These are phyloP conservation scores for Areca catechu DNA, from an alignment of 176 grass and related monocot genomes.

Conservation along the genomic window DNA sequence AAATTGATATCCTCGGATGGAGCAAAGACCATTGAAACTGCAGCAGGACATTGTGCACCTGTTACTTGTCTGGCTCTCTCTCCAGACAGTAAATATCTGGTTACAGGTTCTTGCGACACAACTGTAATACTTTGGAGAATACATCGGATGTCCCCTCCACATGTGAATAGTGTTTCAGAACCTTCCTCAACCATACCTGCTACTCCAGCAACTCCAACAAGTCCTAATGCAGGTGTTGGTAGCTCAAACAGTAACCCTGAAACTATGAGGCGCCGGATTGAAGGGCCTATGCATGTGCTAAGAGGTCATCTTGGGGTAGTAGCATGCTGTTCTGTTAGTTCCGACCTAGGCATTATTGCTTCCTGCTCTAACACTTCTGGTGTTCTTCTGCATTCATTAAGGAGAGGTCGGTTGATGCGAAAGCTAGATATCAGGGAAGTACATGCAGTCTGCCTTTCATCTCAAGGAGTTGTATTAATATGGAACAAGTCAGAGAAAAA, in stretches of 20 bases:
- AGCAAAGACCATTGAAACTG: conserved; percentile 86
- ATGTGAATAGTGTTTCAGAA: conserved; percentile 61
- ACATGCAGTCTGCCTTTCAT: conserved; percentile 61
- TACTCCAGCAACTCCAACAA: conserved; percentile 49
- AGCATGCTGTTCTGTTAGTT: conserved; percentile 71
- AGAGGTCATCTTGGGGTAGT: conserved; percentile 91
- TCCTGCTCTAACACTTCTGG: conserved; percentile 65
- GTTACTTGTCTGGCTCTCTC: conserved; percentile 86
- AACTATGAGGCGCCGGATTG: conserved; percentile 50
- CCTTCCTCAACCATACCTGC: conserved; percentile 37
- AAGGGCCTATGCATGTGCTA: conserved; percentile 91
- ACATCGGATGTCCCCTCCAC: conserved; percentile 39
- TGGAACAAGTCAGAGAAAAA: conserved; percentile 79
- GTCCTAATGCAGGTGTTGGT: conserved; percentile 46
- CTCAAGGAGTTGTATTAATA: conserved; percentile 76
- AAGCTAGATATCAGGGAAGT: conserved; percentile 54
- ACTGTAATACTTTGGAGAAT: conserved; percentile 93
- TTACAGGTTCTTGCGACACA: conserved; percentile 79
- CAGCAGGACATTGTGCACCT: conserved; percentile 74
- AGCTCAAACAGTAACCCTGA: conserved; percentile 31
- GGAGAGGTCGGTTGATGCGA: conserved; percentile 71
- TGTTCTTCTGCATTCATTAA: conserved; percentile 86
- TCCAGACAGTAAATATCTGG: conserved; percentile 75
- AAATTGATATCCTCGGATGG: conserved; percentile 79
- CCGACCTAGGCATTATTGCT: conserved; percentile 79